Evolutionary conservation across 352 stramenopile species (phyloP).

Genomic region (Phytophthora ohioensis): DNA sequence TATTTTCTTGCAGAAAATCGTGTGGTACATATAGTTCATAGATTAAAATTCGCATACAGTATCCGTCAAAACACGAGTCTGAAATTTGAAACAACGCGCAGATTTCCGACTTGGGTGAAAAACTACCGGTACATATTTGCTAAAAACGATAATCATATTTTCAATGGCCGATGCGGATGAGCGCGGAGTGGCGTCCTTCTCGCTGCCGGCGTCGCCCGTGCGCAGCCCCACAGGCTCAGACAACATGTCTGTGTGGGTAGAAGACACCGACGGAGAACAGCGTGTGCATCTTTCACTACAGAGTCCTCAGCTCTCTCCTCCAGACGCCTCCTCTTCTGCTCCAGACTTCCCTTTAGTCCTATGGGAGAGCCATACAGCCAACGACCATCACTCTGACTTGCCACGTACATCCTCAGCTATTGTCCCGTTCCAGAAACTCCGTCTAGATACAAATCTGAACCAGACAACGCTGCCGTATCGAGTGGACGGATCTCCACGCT

Average conservation of each 20-base stretch:
- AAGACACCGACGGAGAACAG: slow-evolving; percentile 55
- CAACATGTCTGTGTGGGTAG: slow-evolving; percentile 65
- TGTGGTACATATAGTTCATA: too few species aligned
- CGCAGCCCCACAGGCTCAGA: slow-evolving; percentile 60
- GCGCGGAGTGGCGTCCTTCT: slow-evolving; percentile 60
- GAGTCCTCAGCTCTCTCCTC: slow-evolving; percentile 4
- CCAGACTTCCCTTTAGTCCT: slow-evolving; percentile 73
- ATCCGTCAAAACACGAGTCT: too few species aligned
- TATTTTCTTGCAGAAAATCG: too few species aligned
- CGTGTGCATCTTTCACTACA: slow-evolving; percentile 55
- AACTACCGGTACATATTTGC: too few species aligned
- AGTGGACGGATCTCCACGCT: slow-evolving; percentile 16
- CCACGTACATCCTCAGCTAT: slow-evolving; percentile 56
- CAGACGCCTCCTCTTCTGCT: slow-evolving; percentile 13
- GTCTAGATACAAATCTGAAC: slow-evolving; percentile 82
- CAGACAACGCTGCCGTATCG: slow-evolving; percentile 67
- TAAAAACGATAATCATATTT: too few species aligned
- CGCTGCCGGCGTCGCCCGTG: slow-evolving; percentile 69
- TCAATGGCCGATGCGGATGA: slow-evolving; percentile 8
- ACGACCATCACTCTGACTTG: slow-evolving; percentile 14
- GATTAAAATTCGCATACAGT: too few species aligned
- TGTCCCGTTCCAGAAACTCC: slow-evolving; percentile 86
- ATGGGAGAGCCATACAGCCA: slow-evolving; percentile 37
- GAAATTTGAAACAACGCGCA: too few species aligned
- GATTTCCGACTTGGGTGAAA: too few species aligned